Evolutionary conservation across 306 rosid species (phyloP).

Genomic region (Sicyos baderoa): DNA sequence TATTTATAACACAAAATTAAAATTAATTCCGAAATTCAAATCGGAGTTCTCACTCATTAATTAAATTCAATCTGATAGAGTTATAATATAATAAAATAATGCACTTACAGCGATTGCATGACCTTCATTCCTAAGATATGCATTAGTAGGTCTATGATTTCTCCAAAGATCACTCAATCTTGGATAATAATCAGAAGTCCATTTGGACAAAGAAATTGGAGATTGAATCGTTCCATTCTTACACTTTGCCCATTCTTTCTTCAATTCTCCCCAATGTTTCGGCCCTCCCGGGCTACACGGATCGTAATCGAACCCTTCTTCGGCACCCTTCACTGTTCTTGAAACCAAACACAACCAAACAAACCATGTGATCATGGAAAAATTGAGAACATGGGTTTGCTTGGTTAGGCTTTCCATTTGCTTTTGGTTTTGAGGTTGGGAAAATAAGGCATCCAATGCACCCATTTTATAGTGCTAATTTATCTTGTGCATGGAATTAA

Average conservation of each 20-base stretch:
- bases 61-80: too few species aligned
- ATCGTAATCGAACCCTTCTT: conserved; percentile 22
- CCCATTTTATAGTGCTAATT: too few species aligned
- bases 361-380: background rate
- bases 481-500: too few species aligned
- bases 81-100: too few species aligned
- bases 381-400: background rate
- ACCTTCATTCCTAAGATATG: conserved; percentile 27
- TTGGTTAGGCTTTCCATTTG: background rate
- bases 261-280: conserved; percentile 31
- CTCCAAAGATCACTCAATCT: background rate
- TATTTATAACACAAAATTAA: too few species aligned
- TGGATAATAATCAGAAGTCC: background rate
- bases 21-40: too few species aligned
- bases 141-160: conserved; percentile 23
- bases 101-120: conserved; percentile 27
- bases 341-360: background rate
- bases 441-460: too few species aligned
- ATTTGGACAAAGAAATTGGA: conserved; percentile 23
- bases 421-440: too few species aligned
- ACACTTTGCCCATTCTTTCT: conserved; percentile 31
- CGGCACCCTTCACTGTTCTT: conserved; percentile 8
- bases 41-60: too few species aligned
- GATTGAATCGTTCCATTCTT: conserved; percentile 30
- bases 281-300: conserved; percentile 25